A percentile compares a stretch with the other conserved stretches of the same genome.
These are phyloP conservation scores for Pseudonitzschia pungens DNA, from an alignment of 108 stramenopile species.

Conservation along the genomic window DNA sequence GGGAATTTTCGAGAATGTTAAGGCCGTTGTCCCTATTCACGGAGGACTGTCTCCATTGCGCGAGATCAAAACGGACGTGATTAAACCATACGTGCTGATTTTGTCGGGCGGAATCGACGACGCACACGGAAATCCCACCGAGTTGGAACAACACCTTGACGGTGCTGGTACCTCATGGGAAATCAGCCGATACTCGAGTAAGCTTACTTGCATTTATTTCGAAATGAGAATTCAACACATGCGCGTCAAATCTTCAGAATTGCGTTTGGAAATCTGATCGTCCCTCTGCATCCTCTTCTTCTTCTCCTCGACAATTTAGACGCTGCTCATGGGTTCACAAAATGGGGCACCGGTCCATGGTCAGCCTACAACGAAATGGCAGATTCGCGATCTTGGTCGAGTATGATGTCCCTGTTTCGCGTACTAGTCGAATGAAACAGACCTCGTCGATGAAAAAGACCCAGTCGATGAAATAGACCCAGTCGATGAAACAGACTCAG, in stretches of 20 bases:
- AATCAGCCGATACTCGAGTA: constrained; percentile 38
- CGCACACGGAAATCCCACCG: constrained; percentile 35
- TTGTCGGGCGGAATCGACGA: constrained; percentile 51
- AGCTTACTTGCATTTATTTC: not conserved
- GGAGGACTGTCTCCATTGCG: constrained; percentile 30
- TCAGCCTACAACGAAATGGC: constrained; percentile 25
- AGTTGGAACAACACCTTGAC: constrained; percentile 37
- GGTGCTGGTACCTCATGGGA: constrained; percentile 41
- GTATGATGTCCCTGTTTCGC: constrained; percentile 25
- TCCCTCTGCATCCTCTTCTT: not conserved
- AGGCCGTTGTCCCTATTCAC: constrained; percentile 46
- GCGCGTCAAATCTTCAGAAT: not conserved
- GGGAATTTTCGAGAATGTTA: constrained; percentile 18
- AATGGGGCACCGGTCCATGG: constrained; percentile 7
- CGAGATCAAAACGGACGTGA: not conserved
- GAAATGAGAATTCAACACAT: not conserved
- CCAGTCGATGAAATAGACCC: no score
- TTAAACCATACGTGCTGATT: constrained; percentile 10
- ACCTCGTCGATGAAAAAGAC: no score
- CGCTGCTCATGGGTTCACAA: constrained; percentile 27
- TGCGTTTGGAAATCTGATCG: not conserved
- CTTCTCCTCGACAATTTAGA: not conserved
- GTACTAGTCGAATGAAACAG: not conserved
- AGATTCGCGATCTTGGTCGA: constrained; percentile 35
- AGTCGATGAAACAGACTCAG: no score